Percentiles rank a stretch among this genome's conserved stretches.
Evolutionary conservation across 768 basidiomycete species (phyloP).

Genomic region (Guyanaporus albipodus): DNA sequence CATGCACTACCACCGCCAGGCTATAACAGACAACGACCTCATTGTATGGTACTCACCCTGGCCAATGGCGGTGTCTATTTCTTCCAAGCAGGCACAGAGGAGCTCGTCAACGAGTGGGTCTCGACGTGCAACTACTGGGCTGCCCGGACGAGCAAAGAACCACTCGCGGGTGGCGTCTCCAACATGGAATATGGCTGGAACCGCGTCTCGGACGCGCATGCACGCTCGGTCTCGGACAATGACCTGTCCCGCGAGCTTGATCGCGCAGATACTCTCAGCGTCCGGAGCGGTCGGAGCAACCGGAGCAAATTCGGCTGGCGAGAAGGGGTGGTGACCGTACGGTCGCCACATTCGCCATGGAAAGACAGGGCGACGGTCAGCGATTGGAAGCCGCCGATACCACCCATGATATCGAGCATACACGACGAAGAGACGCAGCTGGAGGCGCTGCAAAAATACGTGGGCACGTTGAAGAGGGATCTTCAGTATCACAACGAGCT

Average conservation of each 20-base stretch:
- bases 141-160: constrained; percentile 91
- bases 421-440: constrained; percentile 93
- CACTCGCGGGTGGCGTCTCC: constrained; percentile 91
- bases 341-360: constrained; percentile 68
- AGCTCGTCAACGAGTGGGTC: constrained; percentile 98
- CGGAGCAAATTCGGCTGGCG: constrained; percentile 72
- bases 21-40: constrained; percentile 84
- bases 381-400: constrained; percentile 92
- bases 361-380: constrained; percentile 73
- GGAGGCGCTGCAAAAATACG: constrained; percentile 84
- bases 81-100: constrained; percentile 98
- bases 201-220: constrained; percentile 57
- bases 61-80: constrained; percentile 91
- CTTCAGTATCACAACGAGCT: constrained; percentile 80
- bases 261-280: constrained; percentile 60
- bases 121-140: constrained; percentile 99
- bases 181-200: constrained; percentile 99
- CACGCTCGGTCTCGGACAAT: constrained; percentile 55
- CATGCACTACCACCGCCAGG: constrained; percentile 88
- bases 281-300: constrained; percentile 70
- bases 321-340: constrained; percentile 61
- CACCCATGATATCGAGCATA: constrained; percentile 75
- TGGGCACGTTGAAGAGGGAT: constrained; percentile 68
- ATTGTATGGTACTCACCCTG: constrained; percentile 92
- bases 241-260: constrained; percentile 49